These are phyloP conservation scores for Flaveria brownii DNA, from an alignment of 129 eudicot species.

Conservation along the genomic window DNA sequence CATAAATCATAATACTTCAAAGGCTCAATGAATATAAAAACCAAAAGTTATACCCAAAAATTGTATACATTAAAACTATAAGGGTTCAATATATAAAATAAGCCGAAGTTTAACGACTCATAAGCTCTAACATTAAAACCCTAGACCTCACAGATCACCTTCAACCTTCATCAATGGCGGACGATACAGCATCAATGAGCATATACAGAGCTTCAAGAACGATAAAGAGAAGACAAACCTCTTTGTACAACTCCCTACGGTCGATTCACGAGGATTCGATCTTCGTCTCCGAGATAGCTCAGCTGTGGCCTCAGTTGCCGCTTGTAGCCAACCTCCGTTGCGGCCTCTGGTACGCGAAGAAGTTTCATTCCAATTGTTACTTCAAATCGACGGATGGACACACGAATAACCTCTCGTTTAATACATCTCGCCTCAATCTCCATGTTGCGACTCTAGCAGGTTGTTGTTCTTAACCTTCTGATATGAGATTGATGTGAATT, in stretches of 20 bases:
- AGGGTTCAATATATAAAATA: too few relatives aligned
- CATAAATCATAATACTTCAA: too few relatives aligned
- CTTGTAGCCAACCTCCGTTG: constrained; percentile 89
- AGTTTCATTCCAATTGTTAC: constrained; percentile 72
- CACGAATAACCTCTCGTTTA: constrained; percentile 77
- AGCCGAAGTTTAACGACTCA: too few relatives aligned
- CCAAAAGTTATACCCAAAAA: too few relatives aligned
- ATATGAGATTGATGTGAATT: background rate
- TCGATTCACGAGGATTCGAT: constrained; percentile 88
- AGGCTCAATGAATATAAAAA: too few relatives aligned
- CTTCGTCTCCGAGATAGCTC: constrained; percentile 78
- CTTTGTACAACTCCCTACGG: constrained; percentile 69
- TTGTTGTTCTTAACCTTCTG: constrained; percentile 23
- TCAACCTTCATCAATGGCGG: constrained; percentile 39
- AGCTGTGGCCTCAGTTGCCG: constrained; percentile 86
- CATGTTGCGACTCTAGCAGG: constrained; percentile 85
- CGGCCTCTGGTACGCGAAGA: constrained; percentile 76
- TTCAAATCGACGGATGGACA: constrained; percentile 98
- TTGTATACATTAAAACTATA: too few relatives aligned
- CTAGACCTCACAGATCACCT: background rate
- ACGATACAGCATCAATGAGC: constrained; percentile 46
- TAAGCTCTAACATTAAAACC: background rate
- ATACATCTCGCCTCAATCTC: constrained; percentile 86
- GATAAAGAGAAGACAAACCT: constrained; percentile 61
- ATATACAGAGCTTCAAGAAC: constrained; percentile 77